Base-by-base conservation (phyloP, 768 basidiomycete species). In the Suillus weaverae region DNA sequence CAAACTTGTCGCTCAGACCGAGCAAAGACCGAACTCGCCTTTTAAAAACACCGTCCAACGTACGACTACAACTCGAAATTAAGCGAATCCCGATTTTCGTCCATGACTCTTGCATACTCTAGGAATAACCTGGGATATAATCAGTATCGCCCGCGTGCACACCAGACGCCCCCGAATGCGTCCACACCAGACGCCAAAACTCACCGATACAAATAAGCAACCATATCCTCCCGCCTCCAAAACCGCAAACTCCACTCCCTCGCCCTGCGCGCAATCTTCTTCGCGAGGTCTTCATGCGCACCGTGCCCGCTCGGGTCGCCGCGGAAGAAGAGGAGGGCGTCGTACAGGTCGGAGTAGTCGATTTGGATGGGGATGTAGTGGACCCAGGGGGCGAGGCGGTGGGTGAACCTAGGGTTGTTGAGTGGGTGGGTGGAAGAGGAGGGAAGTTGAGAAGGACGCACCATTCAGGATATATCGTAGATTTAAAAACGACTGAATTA, bases 401-500 rank as follows among this genome's bases (percentile, higher is more conserved):
- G 84, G 22, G 78, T 75, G 67, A 75, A 86, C 84, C 84, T 84
- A 26, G 26, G 26, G 2, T 26, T 2, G 26, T 46, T 7, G 44
- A n/a, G 11, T 46, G 4, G 4, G 20, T 1, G 22, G 18, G 2
- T 10, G 9, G 60, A 9, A 46, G 8, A 35, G 33, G 8, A 35
- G 1, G 9, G 60, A 9, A 46, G 8, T 4, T 3, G 8, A 35
- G 1, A 35, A 43, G 18, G 8, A 61, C 59, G 18, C 71, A 85
- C 89, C 89, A 89, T 77, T 89, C 88, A 2, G 87, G 87, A 71
- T 86, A 88, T 64, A 88, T 81, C 1, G 87, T 89, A 43, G 85
- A 80, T 69, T 89, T 88, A 77, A 89, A 83, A 3, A 89, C 80
- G 3, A 87, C 72, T 3, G 86, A 79, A 38, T 86, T 85, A 13